These are phyloP conservation scores for Leucogyrophana mollusca DNA, from an alignment of 768 basidiomycete genomes.

Conservation along the genomic window DNA sequence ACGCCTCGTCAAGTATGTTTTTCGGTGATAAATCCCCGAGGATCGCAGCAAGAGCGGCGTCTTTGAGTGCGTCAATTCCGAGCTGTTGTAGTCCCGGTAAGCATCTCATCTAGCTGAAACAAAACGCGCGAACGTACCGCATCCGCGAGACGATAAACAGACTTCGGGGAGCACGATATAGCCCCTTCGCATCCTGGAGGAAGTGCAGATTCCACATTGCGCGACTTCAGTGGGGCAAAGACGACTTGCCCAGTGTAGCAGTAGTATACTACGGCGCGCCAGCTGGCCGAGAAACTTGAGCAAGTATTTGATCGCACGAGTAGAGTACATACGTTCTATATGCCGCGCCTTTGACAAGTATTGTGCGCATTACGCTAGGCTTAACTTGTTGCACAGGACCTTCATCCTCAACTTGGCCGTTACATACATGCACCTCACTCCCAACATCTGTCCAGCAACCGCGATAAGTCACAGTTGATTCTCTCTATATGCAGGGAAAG, in stretches of 20 bases:
- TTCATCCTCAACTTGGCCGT: background rate
- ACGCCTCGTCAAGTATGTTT: slow-evolving; percentile 27
- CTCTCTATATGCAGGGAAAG: no score
- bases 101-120: background rate
- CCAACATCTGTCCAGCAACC: background rate
- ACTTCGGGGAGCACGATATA: slow-evolving; percentile 33
- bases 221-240: slow-evolving; percentile 19
- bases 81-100: slow-evolving; percentile 12
- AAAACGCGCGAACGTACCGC: slow-evolving; percentile 13
- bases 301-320: background rate
- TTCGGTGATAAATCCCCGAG: slow-evolving; percentile 16
- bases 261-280: slow-evolving; percentile 27
- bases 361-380: slow-evolving; percentile 15
- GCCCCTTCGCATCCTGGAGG: background rate
- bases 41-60: slow-evolving; percentile 23
- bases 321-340: slow-evolving; percentile 21
- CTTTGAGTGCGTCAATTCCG: slow-evolving; percentile 23
- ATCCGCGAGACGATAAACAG: slow-evolving; percentile 35
- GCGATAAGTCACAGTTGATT: no score
- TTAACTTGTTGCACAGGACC: background rate
- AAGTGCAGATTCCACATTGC: background rate
- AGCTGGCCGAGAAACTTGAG: slow-evolving; percentile 11
- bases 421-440: background rate
- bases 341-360: slow-evolving; percentile 28
- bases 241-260: slow-evolving; percentile 28